Conservation (phyloP, 2,329 filamentous ascomycete species). For the Botrytis cinerea region DNA sequence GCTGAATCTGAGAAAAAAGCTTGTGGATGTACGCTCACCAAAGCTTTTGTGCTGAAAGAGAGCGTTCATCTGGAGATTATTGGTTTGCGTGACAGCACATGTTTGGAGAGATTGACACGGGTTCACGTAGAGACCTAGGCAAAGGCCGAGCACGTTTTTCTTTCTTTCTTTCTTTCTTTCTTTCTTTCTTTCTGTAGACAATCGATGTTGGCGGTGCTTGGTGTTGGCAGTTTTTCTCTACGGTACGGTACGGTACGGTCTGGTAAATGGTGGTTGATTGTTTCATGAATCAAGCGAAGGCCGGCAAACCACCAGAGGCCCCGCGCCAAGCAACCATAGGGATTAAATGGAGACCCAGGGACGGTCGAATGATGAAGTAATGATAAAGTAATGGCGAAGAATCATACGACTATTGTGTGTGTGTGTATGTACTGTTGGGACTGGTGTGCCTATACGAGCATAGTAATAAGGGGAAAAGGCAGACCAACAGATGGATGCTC, state of each 20-base stretch:
- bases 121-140: background rate
- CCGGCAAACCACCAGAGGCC: too few relatives aligned
- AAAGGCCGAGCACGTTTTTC: too few relatives aligned
- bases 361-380: constrained; percentile 1
- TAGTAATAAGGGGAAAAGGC: background rate
- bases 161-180: too few relatives aligned
- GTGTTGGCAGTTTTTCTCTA: background rate
- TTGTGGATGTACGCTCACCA: background rate
- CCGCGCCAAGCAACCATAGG: background rate
- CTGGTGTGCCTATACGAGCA: background rate
- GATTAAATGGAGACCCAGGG: background rate
- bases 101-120: background rate
- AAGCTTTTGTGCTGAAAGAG: background rate
- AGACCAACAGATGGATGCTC: background rate
- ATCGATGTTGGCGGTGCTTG: background rate
- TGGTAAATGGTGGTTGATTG: background rate
- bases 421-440: background rate
- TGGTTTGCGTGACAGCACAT: background rate
- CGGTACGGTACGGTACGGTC: background rate
- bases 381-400: constrained; percentile 4
- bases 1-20: constrained; percentile 4
- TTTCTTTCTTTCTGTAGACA: background rate
- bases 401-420: background rate
- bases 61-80: background rate
- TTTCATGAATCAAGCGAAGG: background rate